Evolutionary conservation across 371 early-diverging fungal species (phyloP), one percentile per base, ranked within the genome.

Genomic region (Lichtheimia ramosa): DNA sequence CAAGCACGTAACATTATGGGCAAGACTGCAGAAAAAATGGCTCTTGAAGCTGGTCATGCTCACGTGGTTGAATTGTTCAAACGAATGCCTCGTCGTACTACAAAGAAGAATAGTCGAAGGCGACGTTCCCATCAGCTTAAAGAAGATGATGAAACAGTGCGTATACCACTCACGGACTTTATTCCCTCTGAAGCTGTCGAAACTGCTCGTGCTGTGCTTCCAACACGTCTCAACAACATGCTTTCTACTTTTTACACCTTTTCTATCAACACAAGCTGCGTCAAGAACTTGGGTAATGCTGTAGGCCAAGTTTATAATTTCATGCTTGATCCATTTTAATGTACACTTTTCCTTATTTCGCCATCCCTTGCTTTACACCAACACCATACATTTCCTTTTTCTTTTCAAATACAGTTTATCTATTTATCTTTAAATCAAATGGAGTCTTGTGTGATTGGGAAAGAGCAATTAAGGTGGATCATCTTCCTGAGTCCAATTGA

Each of bases 301-400:
- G 75, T 70, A 39, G 68, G 65, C 34, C 68, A 69, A 58, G 62
- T 75, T 1, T 75, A 75, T 62, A 67, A 67, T 53, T 71, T 69
- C 49, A 75, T 75, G 70, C 58, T 75, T n/a, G 75, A 75, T 63
- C 75, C 75, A 5, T 75, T 75, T 54, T 75, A 59, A 48, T 46
- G 43, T 49, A 25, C 61, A 20, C 34, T 34, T 34, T 34, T 34
- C 34, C 34, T 34, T 10, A 34, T 34, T 2, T n/a, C n/a, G n/a
- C n/a, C n/a, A n/a, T n/a, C n/a, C n/a, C n/a, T n/a, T n/a, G n/a
- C n/a, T 34, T 34, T 34, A 34, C 6, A 34, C 34, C 34, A 34
- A 34, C 34, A 34, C 34, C 34, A 34, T 34, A 34, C 6, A 34
- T 34, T 8, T 34, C 34, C 34, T 34, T 34, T 34, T 8, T 34